Conservation (phyloP, 2,329 filamentous ascomycete species). For the Penicillium sp. region DNA sequence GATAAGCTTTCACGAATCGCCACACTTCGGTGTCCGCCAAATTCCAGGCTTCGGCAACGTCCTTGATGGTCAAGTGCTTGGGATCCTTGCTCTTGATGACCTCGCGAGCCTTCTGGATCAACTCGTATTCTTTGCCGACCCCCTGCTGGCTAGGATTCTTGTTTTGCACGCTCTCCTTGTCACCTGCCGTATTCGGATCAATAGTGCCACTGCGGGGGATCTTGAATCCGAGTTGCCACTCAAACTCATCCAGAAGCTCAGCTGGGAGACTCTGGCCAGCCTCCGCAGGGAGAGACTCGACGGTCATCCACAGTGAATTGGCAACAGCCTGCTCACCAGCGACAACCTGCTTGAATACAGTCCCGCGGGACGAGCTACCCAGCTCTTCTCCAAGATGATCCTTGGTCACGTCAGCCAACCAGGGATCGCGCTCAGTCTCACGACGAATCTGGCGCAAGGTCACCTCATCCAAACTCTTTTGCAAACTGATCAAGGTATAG, state of each 20-base stretch:
- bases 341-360: conserved; percentile 78
- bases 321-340: conserved; percentile 66
- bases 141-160: conserved; percentile 41
- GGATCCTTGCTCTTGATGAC: conserved; percentile 43
- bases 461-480: conserved; percentile 59
- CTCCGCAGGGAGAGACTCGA: conserved; percentile 58
- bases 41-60: conserved; percentile 57
- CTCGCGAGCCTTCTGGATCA: conserved; percentile 54
- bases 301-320: conserved; percentile 77
- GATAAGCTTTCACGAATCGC: conserved; percentile 63
- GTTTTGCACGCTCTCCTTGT: conserved; percentile 39
- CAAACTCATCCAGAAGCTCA: conserved; percentile 61
- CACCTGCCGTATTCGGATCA: conserved; percentile 39
- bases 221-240: conserved; percentile 87
- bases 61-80: conserved; percentile 43
- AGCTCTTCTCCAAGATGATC: conserved; percentile 64
- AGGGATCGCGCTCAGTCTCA: conserved; percentile 72
- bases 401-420: conserved; percentile 72
- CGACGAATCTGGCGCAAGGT: conserved; percentile 67
- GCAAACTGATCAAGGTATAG: conserved; percentile 74
- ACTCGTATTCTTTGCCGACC: conserved; percentile 46
- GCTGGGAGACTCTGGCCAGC: conserved; percentile 57
- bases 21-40: conserved; percentile 65
- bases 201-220: conserved; percentile 60
- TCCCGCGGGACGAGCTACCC: conserved; percentile 64